Evolutionary conservation across 2,329 filamentous ascomycete genomes (phyloP), one percentile per base, ranked within the genome.

Genomic region (Trichoderma lentiforme): DNA sequence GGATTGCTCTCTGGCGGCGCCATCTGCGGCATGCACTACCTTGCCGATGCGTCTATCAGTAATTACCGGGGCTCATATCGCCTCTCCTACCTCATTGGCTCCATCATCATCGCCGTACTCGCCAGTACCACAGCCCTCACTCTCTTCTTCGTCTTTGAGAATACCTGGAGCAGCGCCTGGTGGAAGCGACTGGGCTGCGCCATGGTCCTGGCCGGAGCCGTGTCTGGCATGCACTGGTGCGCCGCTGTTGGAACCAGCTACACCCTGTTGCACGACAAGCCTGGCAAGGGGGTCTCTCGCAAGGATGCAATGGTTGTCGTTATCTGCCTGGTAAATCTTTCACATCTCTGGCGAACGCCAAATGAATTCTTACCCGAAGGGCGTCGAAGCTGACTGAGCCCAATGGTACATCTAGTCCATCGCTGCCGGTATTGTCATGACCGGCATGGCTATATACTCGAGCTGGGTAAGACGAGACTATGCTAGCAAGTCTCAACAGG

Each of bases 101-200:
- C 43, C n/a, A n/a, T 51, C 43, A 9, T 51, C n/a, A 51, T 51
- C 9, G 43, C 43, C 43, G 43, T 51, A 4, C 43, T 51, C n/a
- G 43, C 43, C 43, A 51, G 43, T 1, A 51, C 43, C 9, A 81
- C 89, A 2, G 91, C 93, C 0, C 84, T 97, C 58, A 85, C 89
- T 0, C 83, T 94, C 2, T 96, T 97, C 83, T 96, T 95, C 81
- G 87, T 91, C 73, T 90, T 92, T 80, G 88, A 91, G 74, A 88
- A 91, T 18, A 86, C 88, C 6, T 97, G 93, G 93, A 92, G 91
- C 62, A 91, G 90, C 76, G 88, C 87, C 15, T 93, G 91, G 88
- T 94, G 91, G 91, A 93, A 93, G 78, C 86, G 93, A 72, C 80
- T 87, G 7, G 76, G 89, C 1, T 93, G 90, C 74, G 91, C 91